These are phyloP conservation scores for Stagonosporopsis chrysanthemi DNA, from an alignment of 2,329 filamentous ascomycete species.

Conservation along the genomic window DNA sequence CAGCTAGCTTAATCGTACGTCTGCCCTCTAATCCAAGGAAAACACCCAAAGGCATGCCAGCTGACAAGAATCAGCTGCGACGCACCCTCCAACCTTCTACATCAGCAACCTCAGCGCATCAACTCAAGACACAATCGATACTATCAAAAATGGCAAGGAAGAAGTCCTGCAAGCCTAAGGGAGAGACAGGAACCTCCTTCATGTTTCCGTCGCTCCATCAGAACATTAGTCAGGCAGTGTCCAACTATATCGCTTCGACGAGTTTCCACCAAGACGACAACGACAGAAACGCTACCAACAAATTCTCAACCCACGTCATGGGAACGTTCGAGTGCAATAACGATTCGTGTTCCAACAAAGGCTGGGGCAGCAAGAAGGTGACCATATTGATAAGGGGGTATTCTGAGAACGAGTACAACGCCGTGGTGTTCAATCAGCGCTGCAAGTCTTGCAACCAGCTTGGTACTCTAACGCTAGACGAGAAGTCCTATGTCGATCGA, in stretches of 20 bases:
- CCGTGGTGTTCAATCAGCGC: neutral
- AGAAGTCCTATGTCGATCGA: conserved; percentile 30
- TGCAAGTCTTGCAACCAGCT: conserved; percentile 29
- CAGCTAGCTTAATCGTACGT: too few relatives aligned
- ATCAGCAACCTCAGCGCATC: too few relatives aligned
- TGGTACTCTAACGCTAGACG: conserved; percentile 24
- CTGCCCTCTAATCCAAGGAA: too few relatives aligned
- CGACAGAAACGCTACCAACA: neutral
- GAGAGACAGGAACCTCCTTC: conserved; percentile 2
- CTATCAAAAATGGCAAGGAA: too few relatives aligned
- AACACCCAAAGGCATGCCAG: too few relatives aligned
- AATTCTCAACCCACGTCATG: neutral
- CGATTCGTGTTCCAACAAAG: neutral
- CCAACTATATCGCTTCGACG: neutral
- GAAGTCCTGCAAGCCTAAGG: too few relatives aligned
- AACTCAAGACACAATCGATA: too few relatives aligned
- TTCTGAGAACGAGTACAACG: neutral
- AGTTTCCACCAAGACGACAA: neutral
- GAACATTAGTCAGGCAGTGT: neutral
- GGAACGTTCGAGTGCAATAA: neutral
- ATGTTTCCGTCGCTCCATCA: conserved; percentile 2
- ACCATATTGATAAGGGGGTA: neutral
- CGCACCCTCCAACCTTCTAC: too few relatives aligned
- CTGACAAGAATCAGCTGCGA: too few relatives aligned
- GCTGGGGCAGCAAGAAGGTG: conserved; percentile 1